Evolutionary conservation across 352 stramenopile species (phyloP), one percentile per base, ranked within the genome.

Genomic region (Globisporangium irregulare): DNA sequence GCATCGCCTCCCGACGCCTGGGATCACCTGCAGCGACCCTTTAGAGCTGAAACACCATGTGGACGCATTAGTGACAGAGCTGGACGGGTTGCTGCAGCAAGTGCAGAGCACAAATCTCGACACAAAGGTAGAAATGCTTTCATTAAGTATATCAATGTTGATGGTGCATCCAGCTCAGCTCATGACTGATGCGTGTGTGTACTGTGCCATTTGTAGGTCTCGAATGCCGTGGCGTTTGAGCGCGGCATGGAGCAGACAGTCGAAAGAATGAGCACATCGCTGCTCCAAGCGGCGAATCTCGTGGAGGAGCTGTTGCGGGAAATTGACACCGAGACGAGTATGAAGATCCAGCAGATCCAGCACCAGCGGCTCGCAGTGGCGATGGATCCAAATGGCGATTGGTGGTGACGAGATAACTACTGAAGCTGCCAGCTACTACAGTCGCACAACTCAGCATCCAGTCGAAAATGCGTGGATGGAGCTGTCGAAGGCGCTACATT

Each of bases 281-380:
- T 87, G n/a, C 60, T 87, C 7, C 77, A 87, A 64, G 68, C 80
- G 7, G 73, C 73, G 3, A 64, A 81, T 32, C 60, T 82, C 6
- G 64, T 80, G 10, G 71, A 81, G 24, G 67, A 80, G 36, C 55
- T 87, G 20, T 63, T 77, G 24, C 62, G 64, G 3, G 77, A 87
- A 64, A 58, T 84, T 15, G 73, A 78, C 64, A 72, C 73, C 0
- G 75, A 83, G 38, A 77, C 79, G 0, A 87, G 79, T 34, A 64
- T 82, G 9, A 65, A 63, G 25, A 77, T 81, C 46, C 75, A 84
- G 54, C 68, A 64, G 18, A 81, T 87, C 43, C 79, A 87, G 67
- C 62, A 78, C 20, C 48, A 72, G 53, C 70, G 73, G 12, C 9
- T 76, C 3, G 46, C 53, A 15, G 25, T 55, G 14, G 51, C 34